Base-by-base conservation (phyloP, 176 grass and related monocot species). In the Aechmea fasciata region DNA sequence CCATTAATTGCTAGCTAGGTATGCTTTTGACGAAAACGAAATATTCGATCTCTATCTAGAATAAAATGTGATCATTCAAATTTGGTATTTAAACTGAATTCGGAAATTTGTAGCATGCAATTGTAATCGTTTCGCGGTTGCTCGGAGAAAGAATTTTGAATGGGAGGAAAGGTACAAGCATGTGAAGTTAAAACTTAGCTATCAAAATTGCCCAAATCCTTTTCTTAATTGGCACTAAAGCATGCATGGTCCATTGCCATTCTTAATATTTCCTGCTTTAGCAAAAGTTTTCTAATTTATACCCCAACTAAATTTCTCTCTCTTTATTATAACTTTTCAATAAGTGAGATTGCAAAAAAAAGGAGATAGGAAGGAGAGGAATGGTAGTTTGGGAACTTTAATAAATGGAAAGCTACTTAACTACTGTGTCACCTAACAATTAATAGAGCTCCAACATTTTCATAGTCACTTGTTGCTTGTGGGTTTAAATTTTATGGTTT, bases 131-230 rank as follows among this genome's bases (percentile, higher is more conserved):
- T 41, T 41, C 29, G 33, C 47, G 53, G 69, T 81, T 78, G 68
- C 73, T 70, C 11, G 24, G 24, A 52, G 29, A 18, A 71, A 81
- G 84, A 77, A 83, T 85, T 70, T 53, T 80, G 79, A 80, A 50
- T n/a, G 1, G 26, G 15, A 41, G 75, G 47, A 15, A 65, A 59
- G 9, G 57, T 77, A 77, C 76, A 85, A 69, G 62, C 19, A 64
- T 10, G 10, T 70, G 19, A 50, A 55, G 89, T 64, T 83, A 63
- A 71, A 49, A 74, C 73, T 13, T 80, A 68, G 73, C 79, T 80
- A 69, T 91, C 78, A 2, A 20, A 22, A 12, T 64, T 7, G 15
- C 55, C 20, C 55, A 3, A 10, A 6, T 61, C 55, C 20, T 22
- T 41, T 15, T 9, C 55, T 61, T 8, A 22, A 61, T 61, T 61